Evolutionary conservation across 306 rosid species (phyloP).

Genomic region (Prinsepia uniflora): DNA sequence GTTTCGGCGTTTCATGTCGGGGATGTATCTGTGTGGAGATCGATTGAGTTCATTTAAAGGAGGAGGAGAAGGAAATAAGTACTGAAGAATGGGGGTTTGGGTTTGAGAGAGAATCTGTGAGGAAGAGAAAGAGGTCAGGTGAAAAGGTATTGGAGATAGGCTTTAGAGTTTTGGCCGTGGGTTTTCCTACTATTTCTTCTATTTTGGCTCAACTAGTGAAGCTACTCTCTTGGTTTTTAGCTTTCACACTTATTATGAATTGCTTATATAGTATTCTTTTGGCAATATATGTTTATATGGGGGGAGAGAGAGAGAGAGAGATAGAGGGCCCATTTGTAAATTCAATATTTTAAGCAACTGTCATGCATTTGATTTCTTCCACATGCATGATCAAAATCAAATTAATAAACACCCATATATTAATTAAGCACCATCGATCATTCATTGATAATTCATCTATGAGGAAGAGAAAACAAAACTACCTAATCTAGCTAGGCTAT

Average conservation of each 20-base stretch:
- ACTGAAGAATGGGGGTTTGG: too few relatives aligned
- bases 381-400: slow-evolving; percentile 23
- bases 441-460: neutral
- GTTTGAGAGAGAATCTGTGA: slow-evolving; percentile 6
- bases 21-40: too few relatives aligned
- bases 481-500: neutral
- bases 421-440: slow-evolving; percentile 1
- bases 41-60: too few relatives aligned
- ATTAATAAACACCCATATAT: neutral
- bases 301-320: too few relatives aligned
- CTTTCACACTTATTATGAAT: slow-evolving; percentile 4
- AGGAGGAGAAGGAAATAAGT: too few relatives aligned
- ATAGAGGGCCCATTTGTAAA: slow-evolving; percentile 28
- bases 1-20: neutral
- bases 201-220: slow-evolving; percentile 43
- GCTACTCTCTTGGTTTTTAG: slow-evolving; percentile 37
- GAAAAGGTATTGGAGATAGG: slow-evolving; percentile 18
- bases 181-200: neutral
- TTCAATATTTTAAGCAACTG: slow-evolving; percentile 28
- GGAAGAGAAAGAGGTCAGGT: slow-evolving; percentile 8
- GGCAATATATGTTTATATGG: slow-evolving; percentile 2
- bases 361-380: slow-evolving; percentile 43
- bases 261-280: slow-evolving; percentile 16
- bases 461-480: neutral
- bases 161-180: slow-evolving; percentile 17